Evolutionary conservation across 1,284 basidiomycete species (phyloP), one percentile per base, ranked within the genome.

Genomic region (Phylloporus gajari): DNA sequence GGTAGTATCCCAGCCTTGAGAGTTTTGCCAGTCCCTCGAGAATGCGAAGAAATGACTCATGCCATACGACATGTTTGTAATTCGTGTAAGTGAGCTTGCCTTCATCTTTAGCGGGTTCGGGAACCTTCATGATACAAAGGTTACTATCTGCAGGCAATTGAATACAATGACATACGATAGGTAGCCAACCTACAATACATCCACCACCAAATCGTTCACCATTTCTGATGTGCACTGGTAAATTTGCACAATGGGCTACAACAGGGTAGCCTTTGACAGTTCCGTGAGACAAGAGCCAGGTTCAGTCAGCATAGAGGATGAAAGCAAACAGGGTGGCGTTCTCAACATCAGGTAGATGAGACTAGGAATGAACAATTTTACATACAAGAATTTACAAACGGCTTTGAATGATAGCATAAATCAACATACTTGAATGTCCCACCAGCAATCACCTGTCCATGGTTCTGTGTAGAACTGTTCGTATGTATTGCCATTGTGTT

Each of bases 51-150:
- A 83, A 81, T 0, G 77, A 69, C 30, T 76, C 67, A 65, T 84
- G 82, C 81, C 81, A 84, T 8, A 84, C 74, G 5, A 76, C 73
- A 27, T 68, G 67, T 67, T 81, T 82, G 21, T 66, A 51, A 21
- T 67, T 25, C 27, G 77, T 64, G 23, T 78, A 67, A 32, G 80
- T 79, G 0, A 61, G 35, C 32, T 77, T 65, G 62, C 74, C 82
- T 3, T 48, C n/a, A 0, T 58, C 9, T 40, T 74, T 77, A 25
- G 48, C 67, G n/a, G 21, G 11, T 25, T 53, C 25, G 9, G 48
- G 48, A 51, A 25, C 23, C 48, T 51, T 48, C 35, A 35, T 35
- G 35, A 35, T 35, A 35, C 8, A 8, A 35, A 35, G 35, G 35
- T 35, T 35, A 35, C 35, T 35, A 35, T 35, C 35, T 35, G 35